Conservation (phyloP, 2,329 filamentous ascomycete genomes). For the Penicillium sclerotigenum region DNA sequence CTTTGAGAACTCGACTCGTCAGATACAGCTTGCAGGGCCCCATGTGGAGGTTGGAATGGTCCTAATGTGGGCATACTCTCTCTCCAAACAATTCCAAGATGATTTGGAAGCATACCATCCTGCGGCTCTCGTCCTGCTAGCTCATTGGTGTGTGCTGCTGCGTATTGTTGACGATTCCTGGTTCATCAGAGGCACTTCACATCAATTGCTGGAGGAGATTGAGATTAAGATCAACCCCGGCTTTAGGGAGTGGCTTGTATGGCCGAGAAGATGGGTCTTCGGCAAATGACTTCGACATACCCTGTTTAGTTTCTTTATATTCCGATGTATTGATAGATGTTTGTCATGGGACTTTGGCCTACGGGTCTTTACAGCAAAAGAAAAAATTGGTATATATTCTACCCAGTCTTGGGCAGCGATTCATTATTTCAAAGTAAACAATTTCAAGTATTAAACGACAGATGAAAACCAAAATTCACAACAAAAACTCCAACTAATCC, state of each 20-base stretch:
- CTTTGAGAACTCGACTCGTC: conserved; percentile 9
- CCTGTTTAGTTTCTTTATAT: not conserved
- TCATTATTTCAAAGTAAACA: not conserved
- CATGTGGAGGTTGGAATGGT: conserved; percentile 20
- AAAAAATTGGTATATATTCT: not conserved
- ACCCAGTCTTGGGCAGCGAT: not conserved
- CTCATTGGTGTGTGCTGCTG: conserved; percentile 19
- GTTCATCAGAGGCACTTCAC: conserved; percentile 12
- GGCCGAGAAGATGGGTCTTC: conserved; percentile 19
- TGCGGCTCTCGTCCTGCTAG: conserved; percentile 16
- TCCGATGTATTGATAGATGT: not conserved
- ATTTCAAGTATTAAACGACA: not conserved
- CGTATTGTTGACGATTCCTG: conserved; percentile 15
- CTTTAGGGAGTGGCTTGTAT: conserved; percentile 17
- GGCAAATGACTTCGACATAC: not conserved
- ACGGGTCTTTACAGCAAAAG: not conserved
- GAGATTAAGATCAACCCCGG: conserved; percentile 13
- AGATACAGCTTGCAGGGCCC: conserved; percentile 17
- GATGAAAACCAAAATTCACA: not conserved
- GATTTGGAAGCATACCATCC: conserved; percentile 14
- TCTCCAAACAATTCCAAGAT: conserved; percentile 15
- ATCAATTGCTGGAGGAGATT: conserved; percentile 18
- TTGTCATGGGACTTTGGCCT: not conserved
- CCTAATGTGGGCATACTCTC: conserved; percentile 18
- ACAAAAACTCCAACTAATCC: not conserved